Percentiles rank a stretch among this genome's conserved stretches.
These are phyloP conservation scores for Jimgerdemannia lactiflua DNA, from an alignment of 192 early-diverging fungal genomes.

Conservation along the genomic window DNA sequence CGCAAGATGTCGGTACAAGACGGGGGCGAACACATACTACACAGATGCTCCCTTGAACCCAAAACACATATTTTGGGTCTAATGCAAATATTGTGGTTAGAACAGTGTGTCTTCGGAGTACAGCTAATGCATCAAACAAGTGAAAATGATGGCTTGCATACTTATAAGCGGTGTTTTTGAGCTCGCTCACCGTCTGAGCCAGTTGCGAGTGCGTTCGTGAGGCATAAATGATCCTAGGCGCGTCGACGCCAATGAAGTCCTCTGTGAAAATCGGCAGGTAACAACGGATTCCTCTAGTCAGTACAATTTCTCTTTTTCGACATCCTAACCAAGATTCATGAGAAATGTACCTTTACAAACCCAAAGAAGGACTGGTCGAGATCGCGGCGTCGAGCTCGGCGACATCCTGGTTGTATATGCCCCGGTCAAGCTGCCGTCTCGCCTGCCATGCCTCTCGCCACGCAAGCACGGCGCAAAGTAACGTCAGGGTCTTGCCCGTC, in stretches of 20 bases:
- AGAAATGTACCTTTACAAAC: constrained; percentile 14
- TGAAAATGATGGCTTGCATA: neutral
- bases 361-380: neutral
- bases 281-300: neutral
- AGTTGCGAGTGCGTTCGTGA: constrained; percentile 58
- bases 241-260: neutral
- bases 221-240: constrained; percentile 31
- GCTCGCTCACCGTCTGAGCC: constrained; percentile 47
- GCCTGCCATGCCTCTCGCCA: constrained; percentile 54
- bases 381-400: constrained; percentile 8
- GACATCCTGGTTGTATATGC: neutral
- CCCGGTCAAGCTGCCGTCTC: constrained; percentile 13
- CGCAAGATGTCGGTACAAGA: neutral
- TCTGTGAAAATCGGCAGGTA: neutral
- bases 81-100: constrained; percentile 4
- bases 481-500: constrained; percentile 75
- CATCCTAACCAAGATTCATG: constrained; percentile 30
- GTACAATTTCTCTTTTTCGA: constrained; percentile 6
- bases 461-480: constrained; percentile 66
- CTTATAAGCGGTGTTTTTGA: constrained; percentile 48
- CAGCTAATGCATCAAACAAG: no score
- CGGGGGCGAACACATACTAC: constrained; percentile 20
- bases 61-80: constrained; percentile 41
- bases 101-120: neutral
- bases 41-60: constrained; percentile 61